Evolutionary conservation across 2,329 filamentous ascomycete genomes (phyloP).

Genomic region (Xenoacremonium recifei): DNA sequence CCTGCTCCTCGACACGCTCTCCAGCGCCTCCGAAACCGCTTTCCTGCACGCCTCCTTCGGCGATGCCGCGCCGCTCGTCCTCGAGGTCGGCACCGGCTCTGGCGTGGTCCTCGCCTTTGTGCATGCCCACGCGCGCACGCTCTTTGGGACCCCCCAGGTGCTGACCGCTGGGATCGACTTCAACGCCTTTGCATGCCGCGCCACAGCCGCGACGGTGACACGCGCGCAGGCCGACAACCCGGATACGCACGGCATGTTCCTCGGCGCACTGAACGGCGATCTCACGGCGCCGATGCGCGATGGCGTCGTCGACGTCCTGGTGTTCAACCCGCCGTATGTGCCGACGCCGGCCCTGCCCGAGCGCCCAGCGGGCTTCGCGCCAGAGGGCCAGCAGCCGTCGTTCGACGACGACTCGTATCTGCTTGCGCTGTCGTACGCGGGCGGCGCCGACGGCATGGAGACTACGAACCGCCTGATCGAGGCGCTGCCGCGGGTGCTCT

Average conservation of each 20-base stretch:
- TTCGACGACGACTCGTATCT: slow-evolving; percentile 84
- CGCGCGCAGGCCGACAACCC: slow-evolving; percentile 37
- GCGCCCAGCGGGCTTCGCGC: slow-evolving; percentile 34
- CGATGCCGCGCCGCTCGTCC: slow-evolving; percentile 57
- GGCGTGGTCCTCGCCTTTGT: slow-evolving; percentile 91
- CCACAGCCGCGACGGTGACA: slow-evolving; percentile 68
- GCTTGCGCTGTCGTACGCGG: slow-evolving; percentile 83
- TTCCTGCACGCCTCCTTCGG: slow-evolving; percentile 68
- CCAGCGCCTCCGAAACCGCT: slow-evolving; percentile 62
- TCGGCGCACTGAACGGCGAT: slow-evolving; percentile 70
- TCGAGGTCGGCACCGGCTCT: slow-evolving; percentile 89
- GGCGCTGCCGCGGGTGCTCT: slow-evolving; percentile 63
- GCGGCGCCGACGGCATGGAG: slow-evolving; percentile 90
- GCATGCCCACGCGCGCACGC: slow-evolving; percentile 66
- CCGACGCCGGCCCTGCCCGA: slow-evolving; percentile 74
- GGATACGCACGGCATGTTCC: slow-evolving; percentile 48
- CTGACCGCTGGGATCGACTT: slow-evolving; percentile 79
- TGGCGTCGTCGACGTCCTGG: slow-evolving; percentile 70
- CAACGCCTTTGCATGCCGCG: slow-evolving; percentile 78
- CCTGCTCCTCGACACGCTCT: slow-evolving; percentile 87
- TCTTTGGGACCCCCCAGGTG: slow-evolving; percentile 71
- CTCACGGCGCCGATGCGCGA: slow-evolving; percentile 61
- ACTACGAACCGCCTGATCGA: slow-evolving; percentile 78
- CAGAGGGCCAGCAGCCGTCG: slow-evolving; percentile 33
- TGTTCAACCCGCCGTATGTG: slow-evolving; percentile 98